Base-by-base conservation (phyloP, 164 flowering plant genomes). In the Vitis amurensis region DNA sequence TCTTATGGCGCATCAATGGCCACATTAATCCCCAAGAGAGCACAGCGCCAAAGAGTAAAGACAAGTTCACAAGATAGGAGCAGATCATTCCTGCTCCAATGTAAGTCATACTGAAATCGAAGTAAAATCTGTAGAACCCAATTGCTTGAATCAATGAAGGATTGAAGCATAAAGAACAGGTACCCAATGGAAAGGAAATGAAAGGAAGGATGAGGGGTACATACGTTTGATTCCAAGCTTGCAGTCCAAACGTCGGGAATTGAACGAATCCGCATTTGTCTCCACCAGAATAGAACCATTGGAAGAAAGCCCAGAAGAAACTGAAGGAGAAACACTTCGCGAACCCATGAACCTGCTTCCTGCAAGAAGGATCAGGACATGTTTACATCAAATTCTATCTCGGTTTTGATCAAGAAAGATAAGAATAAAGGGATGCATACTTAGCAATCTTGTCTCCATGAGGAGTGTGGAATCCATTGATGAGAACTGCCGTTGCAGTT, bases 11-110 rank as follows among this genome's bases (percentile, higher is more conserved):
- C 13, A 95, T 89, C 37, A 95, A 70, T 15, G 99, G 98, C 99
- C 99, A 95, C 98, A 95, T 91, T 11, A 92, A 16, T 16, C 97
- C 98, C 91, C 92, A 93, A 44, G 97, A 94, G n/a, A 94, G 79
- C 67, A 91, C 88, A 2, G 97, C 95, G 1, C 99, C 99, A 19
- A 91, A 68, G 65, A 94, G 95, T 82, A 92, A 69, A 10, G 98
- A 94, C 59, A 89, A 77, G 76, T 92, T 94, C 68, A 88, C 95
- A 10, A 91, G 77, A 71, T 91, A 93, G 27, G 97, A 81, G 73
- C 88, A 89, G 11, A 92, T 90, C 98, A 92, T 92, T 69, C 98
- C 97, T 0, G 96, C 96, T 66, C 96, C 97, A 12, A 91, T 70
- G 44, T 89, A 90, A 6, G 94, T 91, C 86, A 72, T 69, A 70